These are phyloP conservation scores for Yarrowia sp. DNA, from an alignment of 805 yeast species.

Conservation along the genomic window DNA sequence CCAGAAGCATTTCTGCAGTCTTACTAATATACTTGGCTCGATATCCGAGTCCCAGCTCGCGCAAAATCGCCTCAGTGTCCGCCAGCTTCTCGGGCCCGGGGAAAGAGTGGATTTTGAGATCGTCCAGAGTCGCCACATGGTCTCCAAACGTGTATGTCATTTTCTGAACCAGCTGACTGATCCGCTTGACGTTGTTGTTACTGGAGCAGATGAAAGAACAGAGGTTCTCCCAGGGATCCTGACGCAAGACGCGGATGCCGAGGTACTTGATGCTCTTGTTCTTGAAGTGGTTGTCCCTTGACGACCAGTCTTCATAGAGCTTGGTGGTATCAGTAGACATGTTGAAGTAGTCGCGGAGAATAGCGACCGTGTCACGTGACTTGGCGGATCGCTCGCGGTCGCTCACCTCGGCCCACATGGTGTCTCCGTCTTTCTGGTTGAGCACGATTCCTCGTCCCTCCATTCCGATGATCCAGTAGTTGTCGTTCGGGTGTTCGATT, in stretches of 20 bases:
- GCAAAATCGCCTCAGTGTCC: conserved; percentile 47
- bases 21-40: conserved; percentile 82
- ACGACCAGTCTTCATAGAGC: conserved; percentile 62
- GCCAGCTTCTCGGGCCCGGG: conserved; percentile 62
- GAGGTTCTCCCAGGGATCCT: conserved; percentile 96
- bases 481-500: conserved; percentile 44
- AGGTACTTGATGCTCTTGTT: conserved; percentile 41
- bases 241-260: conserved; percentile 83
- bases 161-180: conserved; percentile 85
- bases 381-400: background rate
- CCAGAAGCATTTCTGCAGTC: conserved; percentile 59
- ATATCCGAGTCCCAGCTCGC: conserved; percentile 71
- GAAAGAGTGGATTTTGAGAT: conserved; percentile 51
- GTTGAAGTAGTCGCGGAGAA: conserved; percentile 54
- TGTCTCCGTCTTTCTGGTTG: conserved; percentile 43
- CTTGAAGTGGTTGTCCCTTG: conserved; percentile 51
- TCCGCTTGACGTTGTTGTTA: conserved; percentile 92
- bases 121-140: conserved; percentile 53
- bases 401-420: conserved; percentile 11
- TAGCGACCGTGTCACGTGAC: conserved; percentile 1
- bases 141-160: conserved; percentile 70
- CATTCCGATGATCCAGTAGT: conserved; percentile 50
- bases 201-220: conserved; percentile 90
- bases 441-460: conserved; percentile 61
- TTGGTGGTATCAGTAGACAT: conserved; percentile 52